Conservation (phyloP, 495 filamentous ascomycete species). For the Aspergillus coremiiformis region DNA sequence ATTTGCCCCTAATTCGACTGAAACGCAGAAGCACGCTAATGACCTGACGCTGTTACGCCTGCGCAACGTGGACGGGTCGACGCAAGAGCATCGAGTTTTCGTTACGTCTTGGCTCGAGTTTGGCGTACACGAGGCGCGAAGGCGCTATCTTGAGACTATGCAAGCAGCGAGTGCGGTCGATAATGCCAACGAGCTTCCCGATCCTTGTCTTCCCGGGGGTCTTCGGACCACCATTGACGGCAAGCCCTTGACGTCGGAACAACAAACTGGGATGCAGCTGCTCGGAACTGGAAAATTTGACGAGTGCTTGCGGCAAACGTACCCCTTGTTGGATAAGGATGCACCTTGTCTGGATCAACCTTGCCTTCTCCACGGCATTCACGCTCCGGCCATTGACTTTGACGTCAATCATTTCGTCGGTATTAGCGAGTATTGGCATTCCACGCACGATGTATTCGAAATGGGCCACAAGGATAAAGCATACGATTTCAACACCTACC, state of each 20-base stretch:
- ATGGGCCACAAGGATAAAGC: slow-evolving; percentile 70
- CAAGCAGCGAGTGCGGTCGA: slow-evolving; percentile 48
- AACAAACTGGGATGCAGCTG: slow-evolving; percentile 41
- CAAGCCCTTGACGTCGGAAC: slow-evolving; percentile 28
- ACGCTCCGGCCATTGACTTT: slow-evolving; percentile 95
- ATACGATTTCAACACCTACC: slow-evolving; percentile 90
- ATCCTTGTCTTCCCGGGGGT: slow-evolving; percentile 83
- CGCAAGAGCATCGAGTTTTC: slow-evolving; percentile 80
- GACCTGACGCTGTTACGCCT: slow-evolving; percentile 82
- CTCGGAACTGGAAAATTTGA: slow-evolving; percentile 80
- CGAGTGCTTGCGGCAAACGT: slow-evolving; percentile 74
- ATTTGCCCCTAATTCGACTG: slow-evolving; percentile 90
- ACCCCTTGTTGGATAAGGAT: slow-evolving; percentile 85
- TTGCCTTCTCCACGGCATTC: slow-evolving; percentile 80
- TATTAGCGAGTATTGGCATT: slow-evolving; percentile 99
- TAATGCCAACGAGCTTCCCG: slow-evolving; percentile 61
- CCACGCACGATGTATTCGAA: slow-evolving; percentile 90
- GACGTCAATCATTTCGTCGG: slow-evolving; percentile 97
- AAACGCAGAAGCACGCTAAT: slow-evolving; percentile 81
- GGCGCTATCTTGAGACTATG: slow-evolving; percentile 68
- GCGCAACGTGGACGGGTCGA: slow-evolving; percentile 67
- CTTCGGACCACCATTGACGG: slow-evolving; percentile 59
- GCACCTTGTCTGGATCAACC: slow-evolving; percentile 74
- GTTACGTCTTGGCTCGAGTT: slow-evolving; percentile 96
- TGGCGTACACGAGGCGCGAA: slow-evolving; percentile 83